Conservation (phyloP, 2,329 filamentous ascomycete genomes). For the Fusarium chuoi region DNA sequence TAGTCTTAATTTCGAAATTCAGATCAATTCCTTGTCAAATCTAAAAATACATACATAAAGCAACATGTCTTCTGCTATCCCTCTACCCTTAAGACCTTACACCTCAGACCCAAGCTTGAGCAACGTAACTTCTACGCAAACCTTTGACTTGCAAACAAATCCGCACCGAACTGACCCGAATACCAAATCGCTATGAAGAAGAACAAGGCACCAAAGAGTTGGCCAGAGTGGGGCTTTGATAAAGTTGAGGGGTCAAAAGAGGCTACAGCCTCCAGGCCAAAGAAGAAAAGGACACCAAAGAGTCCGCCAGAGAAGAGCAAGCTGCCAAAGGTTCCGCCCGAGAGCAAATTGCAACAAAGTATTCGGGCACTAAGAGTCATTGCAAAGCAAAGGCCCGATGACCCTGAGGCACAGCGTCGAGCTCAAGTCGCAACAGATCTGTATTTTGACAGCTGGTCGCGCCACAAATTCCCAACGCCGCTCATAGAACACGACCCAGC, state of each 20-base stretch:
- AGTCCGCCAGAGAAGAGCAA: neutral
- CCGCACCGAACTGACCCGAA: too few relatives aligned
- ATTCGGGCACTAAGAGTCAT: neutral
- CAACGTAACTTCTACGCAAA: neutral
- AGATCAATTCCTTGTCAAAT: neutral
- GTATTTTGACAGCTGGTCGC: neutral
- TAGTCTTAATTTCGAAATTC: neutral
- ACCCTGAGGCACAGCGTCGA: slow-evolving; percentile 12
- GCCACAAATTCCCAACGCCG: neutral
- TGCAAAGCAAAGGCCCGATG: neutral
- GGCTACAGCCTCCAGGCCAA: too few relatives aligned
- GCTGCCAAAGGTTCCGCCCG: neutral
- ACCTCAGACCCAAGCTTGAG: neutral
- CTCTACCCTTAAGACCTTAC: neutral
- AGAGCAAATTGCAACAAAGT: neutral
- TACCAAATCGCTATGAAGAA: too few relatives aligned
- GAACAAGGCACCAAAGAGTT: too few relatives aligned
- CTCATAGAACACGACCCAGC: neutral
- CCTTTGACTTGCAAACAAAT: neutral
- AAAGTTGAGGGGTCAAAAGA: too few relatives aligned
- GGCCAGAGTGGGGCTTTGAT: too few relatives aligned
- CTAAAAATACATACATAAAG: neutral
- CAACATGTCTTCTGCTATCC: neutral
- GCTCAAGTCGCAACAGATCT: slow-evolving; percentile 3
- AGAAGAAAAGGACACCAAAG: too few relatives aligned